Evolutionary conservation across 2,329 filamentous ascomycete genomes (phyloP).

Genomic region (Fusarium chuoi): DNA sequence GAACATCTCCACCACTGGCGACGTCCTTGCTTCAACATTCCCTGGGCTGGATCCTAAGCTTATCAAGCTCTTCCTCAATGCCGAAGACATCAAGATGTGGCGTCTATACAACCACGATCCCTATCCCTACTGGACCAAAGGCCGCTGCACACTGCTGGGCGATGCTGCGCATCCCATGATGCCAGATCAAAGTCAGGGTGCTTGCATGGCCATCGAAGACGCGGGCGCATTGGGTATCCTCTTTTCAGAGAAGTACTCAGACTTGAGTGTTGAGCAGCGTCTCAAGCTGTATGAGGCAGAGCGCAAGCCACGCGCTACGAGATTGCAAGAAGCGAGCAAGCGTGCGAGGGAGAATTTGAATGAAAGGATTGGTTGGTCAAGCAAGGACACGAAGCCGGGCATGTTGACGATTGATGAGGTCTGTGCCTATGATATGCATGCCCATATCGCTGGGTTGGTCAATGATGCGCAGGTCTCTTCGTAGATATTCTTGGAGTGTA

Average conservation of each 20-base stretch:
- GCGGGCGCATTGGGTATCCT: not conserved
- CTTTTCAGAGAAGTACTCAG: conserved; percentile 1
- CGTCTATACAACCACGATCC: conserved; percentile 59
- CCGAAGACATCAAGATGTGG: conserved; percentile 69
- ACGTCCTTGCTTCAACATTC: conserved; percentile 67
- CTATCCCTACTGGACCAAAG: conserved; percentile 23
- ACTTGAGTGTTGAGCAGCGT: not conserved
- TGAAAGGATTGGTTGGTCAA: conserved; percentile 21
- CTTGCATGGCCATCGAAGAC: conserved; percentile 16
- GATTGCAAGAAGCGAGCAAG: conserved; percentile 11
- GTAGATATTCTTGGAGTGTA: not conserved
- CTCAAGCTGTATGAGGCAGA: conserved; percentile 10
- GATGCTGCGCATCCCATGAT: conserved; percentile 31
- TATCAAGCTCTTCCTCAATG: conserved; percentile 64
- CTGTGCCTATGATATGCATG: conserved; percentile 60
- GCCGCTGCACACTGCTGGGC: conserved; percentile 12
- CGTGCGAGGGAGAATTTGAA: conserved; percentile 20
- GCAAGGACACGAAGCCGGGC: conserved; percentile 59
- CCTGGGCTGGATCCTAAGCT: conserved; percentile 67
- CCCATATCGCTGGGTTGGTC: conserved; percentile 32
- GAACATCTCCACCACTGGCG: conserved; percentile 60
- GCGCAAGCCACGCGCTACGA: conserved; percentile 10
- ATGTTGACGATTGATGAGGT: conserved; percentile 73
- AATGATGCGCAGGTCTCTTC: not conserved
- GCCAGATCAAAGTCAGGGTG: conserved; percentile 18